Evolutionary conservation across 805 yeast species (phyloP).

Genomic region (Yarrowia sp.): DNA sequence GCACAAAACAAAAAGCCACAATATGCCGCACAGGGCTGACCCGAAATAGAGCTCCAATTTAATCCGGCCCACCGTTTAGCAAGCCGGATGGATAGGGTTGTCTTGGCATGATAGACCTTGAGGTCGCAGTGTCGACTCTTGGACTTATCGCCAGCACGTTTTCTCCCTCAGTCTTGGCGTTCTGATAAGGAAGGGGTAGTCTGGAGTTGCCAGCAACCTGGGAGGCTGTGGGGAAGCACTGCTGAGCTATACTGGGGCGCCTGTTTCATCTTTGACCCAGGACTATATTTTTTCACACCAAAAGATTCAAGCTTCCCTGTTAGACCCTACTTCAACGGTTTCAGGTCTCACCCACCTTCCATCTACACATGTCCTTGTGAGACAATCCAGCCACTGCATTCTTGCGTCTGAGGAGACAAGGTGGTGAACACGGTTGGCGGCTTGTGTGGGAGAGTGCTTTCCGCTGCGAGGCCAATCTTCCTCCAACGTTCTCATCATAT

Average conservation of each 20-base stretch:
- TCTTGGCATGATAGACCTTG: constrained; percentile 20
- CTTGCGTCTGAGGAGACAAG: neutral
- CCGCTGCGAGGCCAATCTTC: neutral
- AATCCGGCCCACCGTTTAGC: constrained; percentile 34
- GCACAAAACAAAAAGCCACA: constrained; percentile 8
- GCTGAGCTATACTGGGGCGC: too few species aligned
- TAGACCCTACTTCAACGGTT: constrained; percentile 26
- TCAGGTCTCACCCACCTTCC: constrained; percentile 22
- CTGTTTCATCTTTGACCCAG: too few species aligned
- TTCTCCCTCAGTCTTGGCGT: neutral
- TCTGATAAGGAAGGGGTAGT: neutral
- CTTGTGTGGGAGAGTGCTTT: neutral
- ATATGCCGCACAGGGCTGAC: neutral
- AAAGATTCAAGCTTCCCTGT: too few species aligned
- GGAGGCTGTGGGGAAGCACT: too few species aligned
- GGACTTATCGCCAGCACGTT: constrained; percentile 12
- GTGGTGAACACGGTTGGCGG: constrained; percentile 7
- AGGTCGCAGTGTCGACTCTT: neutral
- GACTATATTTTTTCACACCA: too few species aligned
- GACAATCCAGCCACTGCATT: constrained; percentile 9
- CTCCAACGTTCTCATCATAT: too few species aligned
- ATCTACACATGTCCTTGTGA: neutral
- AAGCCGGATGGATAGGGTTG: constrained; percentile 8
- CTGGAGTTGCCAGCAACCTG: too few species aligned
- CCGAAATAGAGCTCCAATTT: constrained; percentile 5